Percentiles rank a stretch among this genome's conserved stretches.
Evolutionary conservation across 2,329 filamentous ascomycete genomes (phyloP).

Genomic region (Sporothrix phasma): DNA sequence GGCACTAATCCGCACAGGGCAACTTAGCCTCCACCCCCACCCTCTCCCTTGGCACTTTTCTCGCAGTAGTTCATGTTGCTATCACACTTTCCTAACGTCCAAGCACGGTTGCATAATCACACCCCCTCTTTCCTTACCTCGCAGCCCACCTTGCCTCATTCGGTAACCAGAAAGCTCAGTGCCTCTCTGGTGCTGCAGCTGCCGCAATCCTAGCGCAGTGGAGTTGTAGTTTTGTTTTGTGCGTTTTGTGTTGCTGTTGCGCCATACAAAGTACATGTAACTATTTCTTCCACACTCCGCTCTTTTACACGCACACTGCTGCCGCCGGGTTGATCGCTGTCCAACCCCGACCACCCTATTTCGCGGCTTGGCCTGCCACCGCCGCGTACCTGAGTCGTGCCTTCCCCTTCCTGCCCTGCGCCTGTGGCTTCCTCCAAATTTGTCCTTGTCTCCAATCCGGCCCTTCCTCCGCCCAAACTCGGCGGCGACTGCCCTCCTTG

Average conservation of each 20-base stretch:
- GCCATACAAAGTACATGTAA: background rate
- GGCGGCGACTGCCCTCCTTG: background rate
- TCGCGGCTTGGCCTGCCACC: background rate
- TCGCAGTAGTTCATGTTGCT: background rate
- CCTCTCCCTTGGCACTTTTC: background rate
- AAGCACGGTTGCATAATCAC: background rate
- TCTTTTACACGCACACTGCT: background rate
- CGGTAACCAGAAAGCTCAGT: constrained; percentile 9
- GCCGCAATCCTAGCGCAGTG: constrained; percentile 11
- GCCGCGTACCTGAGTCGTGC: background rate
- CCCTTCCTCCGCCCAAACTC: background rate
- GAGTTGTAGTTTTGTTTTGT: background rate
- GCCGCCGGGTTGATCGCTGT: background rate
- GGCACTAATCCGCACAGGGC: background rate
- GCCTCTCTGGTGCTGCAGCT: constrained; percentile 7
- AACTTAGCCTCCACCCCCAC: background rate
- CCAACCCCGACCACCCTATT: background rate
- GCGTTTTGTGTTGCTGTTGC: background rate
- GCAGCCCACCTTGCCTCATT: constrained; percentile 17
- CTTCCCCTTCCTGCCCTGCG: background rate
- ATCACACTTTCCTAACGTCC: background rate
- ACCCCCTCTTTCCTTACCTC: background rate
- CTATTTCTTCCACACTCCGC: background rate
- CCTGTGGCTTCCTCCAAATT: constrained; percentile 5
- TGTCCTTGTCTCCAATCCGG: background rate